Conservation (phyloP, 2,329 filamentous ascomycete genomes). For the Apiospora saccharicola region DNA sequence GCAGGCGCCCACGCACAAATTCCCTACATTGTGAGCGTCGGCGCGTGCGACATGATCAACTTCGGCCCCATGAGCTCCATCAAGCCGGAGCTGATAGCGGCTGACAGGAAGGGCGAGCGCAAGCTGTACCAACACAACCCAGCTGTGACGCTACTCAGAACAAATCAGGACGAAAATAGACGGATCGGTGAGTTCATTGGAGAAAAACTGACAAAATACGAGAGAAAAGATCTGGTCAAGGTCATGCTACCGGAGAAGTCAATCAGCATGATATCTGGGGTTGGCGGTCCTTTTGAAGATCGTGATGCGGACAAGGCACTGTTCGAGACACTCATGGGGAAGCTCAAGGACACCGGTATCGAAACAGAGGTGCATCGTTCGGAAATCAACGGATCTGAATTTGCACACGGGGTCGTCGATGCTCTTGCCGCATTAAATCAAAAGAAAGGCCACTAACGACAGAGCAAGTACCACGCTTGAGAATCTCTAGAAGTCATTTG, state of each 20-base stretch:
- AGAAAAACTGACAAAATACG: slow-evolving; percentile 54
- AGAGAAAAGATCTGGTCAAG: slow-evolving; percentile 51
- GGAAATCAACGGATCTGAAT: slow-evolving; percentile 58
- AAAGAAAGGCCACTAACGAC: not conserved
- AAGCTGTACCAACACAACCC: slow-evolving; percentile 71
- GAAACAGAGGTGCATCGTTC: slow-evolving; percentile 55
- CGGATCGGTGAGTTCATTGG: slow-evolving; percentile 64
- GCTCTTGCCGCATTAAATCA: slow-evolving; percentile 8
- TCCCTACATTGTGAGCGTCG: slow-evolving; percentile 59
- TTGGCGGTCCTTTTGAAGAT: slow-evolving; percentile 62
- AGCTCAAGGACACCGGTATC: slow-evolving; percentile 57
- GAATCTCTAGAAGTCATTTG: not conserved
- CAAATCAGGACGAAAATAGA: slow-evolving; percentile 62
- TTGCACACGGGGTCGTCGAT: slow-evolving; percentile 24
- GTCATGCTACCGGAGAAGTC: slow-evolving; percentile 68
- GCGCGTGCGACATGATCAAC: slow-evolving; percentile 68
- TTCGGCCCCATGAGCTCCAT: slow-evolving; percentile 65
- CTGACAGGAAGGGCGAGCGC: slow-evolving; percentile 57
- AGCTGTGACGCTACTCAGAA: slow-evolving; percentile 71
- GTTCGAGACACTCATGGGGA: slow-evolving; percentile 59
- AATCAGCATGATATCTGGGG: slow-evolving; percentile 65
- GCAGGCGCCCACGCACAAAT: slow-evolving; percentile 64
- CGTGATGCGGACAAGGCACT: slow-evolving; percentile 52
- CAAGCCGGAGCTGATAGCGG: slow-evolving; percentile 38
- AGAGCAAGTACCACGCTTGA: not conserved